phyloP scores from a whole-genome alignment of 129 eudicot genomes.

The Scalesia atractyloides region DNA sequence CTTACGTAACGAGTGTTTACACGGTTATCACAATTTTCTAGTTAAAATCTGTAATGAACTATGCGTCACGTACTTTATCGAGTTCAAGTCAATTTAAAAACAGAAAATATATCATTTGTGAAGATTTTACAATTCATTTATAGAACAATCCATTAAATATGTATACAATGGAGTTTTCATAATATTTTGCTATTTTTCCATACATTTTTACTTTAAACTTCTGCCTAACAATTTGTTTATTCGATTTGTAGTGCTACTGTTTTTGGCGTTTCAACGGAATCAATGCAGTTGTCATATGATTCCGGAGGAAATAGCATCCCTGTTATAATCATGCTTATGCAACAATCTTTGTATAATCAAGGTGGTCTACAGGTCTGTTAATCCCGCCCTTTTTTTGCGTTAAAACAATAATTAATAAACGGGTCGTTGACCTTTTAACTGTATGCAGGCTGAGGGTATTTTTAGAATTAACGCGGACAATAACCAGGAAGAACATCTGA shows the following conservation, averaged over 20 bases:
- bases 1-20: neutral
- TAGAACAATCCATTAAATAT: neutral
- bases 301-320: constrained; percentile 86
- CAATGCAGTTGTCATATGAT: constrained; percentile 89
- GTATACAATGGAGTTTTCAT: neutral
- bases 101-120: neutral
- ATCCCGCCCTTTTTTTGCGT: neutral
- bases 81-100: neutral
- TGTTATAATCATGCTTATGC: constrained; percentile 81
- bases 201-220: neutral
- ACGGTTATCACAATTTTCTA: neutral
- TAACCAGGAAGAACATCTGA: constrained; percentile 80
- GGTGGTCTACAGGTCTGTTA: constrained; percentile 77
- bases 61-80: neutral
- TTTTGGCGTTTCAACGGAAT: constrained; percentile 95
- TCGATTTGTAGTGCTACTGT: constrained; percentile 68
- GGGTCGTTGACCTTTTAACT: neutral
- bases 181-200: neutral
- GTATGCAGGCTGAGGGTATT: constrained; percentile 87
- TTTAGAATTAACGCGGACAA: constrained; percentile 86
- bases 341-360: constrained; percentile 75
- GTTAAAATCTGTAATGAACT: neutral
- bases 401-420: neutral
- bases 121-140: neutral
- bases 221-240: constrained; percentile 1